A percentile compares a stretch with the other conserved stretches of the same genome.
These are phyloP conservation scores for Aspergillus costaricaensis DNA, from an alignment of 2,329 filamentous ascomycete genomes.

Conservation along the genomic window DNA sequence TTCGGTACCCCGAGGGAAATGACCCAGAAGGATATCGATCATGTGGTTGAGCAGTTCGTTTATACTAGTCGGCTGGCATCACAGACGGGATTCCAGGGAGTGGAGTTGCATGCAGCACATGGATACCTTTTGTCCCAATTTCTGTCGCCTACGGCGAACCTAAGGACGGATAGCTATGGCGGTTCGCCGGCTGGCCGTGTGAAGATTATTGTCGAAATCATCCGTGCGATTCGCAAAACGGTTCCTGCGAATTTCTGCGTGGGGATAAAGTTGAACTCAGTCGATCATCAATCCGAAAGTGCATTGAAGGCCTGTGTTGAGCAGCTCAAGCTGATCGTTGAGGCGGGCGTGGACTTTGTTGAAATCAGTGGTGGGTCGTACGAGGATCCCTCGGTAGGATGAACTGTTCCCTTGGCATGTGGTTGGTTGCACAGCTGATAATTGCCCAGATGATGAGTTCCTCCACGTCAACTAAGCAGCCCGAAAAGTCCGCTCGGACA, in stretches of 20 bases:
- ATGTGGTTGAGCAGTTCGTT: constrained; percentile 53
- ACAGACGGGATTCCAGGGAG: constrained; percentile 26
- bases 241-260: constrained; percentile 43
- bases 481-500: constrained; percentile 23
- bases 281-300: constrained; percentile 32
- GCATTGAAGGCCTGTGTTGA: constrained; percentile 51
- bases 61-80: constrained; percentile 48
- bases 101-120: constrained; percentile 51
- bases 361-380: constrained; percentile 66
- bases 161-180: constrained; percentile 45
- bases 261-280: constrained; percentile 49
- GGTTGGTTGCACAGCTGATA: not conserved
- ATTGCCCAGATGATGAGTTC: not conserved
- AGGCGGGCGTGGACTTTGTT: constrained; percentile 59
- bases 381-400: constrained; percentile 46
- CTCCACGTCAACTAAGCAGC: not conserved
- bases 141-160: constrained; percentile 33
- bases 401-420: not conserved
- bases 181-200: constrained; percentile 43
- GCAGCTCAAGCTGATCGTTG: constrained; percentile 54
- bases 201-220: constrained; percentile 43
- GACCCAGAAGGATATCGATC: constrained; percentile 53
- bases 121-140: constrained; percentile 45
- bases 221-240: constrained; percentile 38
- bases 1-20: constrained; percentile 57